Evolutionary conservation across 441 rosid genomes (phyloP).

Genomic region (Metrosideros polymorpha): DNA sequence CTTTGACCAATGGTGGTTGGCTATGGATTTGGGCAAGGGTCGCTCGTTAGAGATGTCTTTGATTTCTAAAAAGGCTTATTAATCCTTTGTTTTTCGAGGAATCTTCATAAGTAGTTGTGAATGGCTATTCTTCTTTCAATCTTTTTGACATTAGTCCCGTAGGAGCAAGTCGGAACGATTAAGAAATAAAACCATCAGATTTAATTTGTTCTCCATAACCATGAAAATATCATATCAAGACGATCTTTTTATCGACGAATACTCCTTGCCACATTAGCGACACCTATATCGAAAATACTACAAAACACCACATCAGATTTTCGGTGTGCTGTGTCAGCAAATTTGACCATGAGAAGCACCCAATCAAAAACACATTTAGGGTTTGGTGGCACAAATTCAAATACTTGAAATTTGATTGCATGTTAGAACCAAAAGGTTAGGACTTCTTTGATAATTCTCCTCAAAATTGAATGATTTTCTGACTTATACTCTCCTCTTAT

Average conservation of each 20-base stretch:
- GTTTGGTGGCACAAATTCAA: neutral
- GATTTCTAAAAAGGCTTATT: too few relatives aligned
- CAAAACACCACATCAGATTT: neutral
- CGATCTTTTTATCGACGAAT: accelerated
- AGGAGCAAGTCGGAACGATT: neutral
- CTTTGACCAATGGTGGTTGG: neutral
- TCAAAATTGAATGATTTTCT: too few relatives aligned
- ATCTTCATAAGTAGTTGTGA: neutral
- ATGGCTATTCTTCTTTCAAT: neutral
- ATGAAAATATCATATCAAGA: neutral
- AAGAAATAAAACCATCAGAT: neutral
- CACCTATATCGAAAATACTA: accelerated
- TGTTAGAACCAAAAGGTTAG: neutral
- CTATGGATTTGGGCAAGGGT: neutral
- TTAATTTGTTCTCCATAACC: accelerated
- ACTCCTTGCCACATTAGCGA: neutral
- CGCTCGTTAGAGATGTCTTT: neutral
- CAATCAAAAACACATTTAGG: neutral
- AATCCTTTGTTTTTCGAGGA: too few relatives aligned
- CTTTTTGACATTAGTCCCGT: accelerated
- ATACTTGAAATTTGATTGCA: neutral
- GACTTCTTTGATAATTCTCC: too few relatives aligned
- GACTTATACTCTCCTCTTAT: too few relatives aligned
- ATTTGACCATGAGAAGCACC: neutral
- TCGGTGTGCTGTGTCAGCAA: neutral